Base-by-base conservation (phyloP, 2,329 filamentous ascomycete species). In the Alternaria alternata region DNA sequence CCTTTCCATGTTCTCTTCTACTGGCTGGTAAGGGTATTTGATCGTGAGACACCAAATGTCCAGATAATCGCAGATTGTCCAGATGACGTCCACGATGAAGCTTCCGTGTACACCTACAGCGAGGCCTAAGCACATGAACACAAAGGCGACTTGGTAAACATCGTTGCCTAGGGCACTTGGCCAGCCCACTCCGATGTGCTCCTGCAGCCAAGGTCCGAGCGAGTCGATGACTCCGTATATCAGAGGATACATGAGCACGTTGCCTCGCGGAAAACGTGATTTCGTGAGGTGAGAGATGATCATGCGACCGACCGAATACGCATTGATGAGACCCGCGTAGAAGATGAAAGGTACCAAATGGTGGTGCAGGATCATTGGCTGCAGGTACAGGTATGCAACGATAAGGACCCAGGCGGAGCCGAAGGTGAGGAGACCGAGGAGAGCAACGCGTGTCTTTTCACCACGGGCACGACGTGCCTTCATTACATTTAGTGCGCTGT, bases 31-130 rank as follows among this genome's bases (percentile, higher is more conserved):
- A 0, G 87, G 87, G 72, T 98, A 89, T 86, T 99, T 99, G 82
- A 99, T 99, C 1, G 92, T 96, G 77, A 99, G 83, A 77, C 95
- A 99, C 93, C 93, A 98, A 68, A 99, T 99, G 77, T 99, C 95
- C 62, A 98, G 85, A 78, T 96, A 97, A 78, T 99, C 95, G 81
- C 95, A 99, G 70, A 99, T 98, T 30, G 93, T 96, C 61, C 95
- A 93, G 68, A 99, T 97, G 57, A 98, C 94, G 77, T 98, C 95
- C 32, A 96, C 91, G 57, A 98, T 93, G 78, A 99, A 99, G 78
- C 93, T 97, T 61, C 93, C 94, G 81, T 99, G 97, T n/a, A 98
- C 89, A 34, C 95, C 95, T 48, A 97, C 78, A 0, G 91, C 91
- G 60, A 92, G 81, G 24, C 95, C 95, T 24, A 98, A 82, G 82